A percentile compares a stretch with the other conserved stretches of the same genome.
These are phyloP conservation scores for Populus nigra DNA, from an alignment of 345 rosid genomes.

Conservation along the genomic window DNA sequence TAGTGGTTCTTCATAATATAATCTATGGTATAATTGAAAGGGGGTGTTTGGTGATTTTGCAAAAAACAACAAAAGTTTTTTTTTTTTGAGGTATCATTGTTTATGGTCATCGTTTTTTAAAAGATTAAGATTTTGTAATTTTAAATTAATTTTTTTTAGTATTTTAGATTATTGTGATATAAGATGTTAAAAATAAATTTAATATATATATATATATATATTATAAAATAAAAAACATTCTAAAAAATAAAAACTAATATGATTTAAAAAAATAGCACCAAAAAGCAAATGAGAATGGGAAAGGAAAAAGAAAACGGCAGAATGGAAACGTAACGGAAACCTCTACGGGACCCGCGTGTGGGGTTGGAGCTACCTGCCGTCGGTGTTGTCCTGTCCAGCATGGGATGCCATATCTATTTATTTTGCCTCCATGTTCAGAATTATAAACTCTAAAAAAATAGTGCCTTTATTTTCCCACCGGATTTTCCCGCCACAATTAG, in stretches of 20 bases:
- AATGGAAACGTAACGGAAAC: conserved; percentile 24
- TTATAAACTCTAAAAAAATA: neutral
- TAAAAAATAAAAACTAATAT: too few species aligned
- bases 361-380: conserved; percentile 28
- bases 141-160: too few species aligned
- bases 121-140: too few species aligned
- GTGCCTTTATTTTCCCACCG: conserved; percentile 24
- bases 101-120: too few species aligned
- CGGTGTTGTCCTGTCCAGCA: conserved; percentile 46
- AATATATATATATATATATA: too few species aligned
- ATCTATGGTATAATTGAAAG: too few species aligned
- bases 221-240: too few species aligned
- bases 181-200: too few species aligned
- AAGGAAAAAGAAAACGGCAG: neutral
- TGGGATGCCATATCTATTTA: neutral
- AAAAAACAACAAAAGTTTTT: neutral
- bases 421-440: neutral
- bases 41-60: neutral
- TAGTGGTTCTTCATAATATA: too few species aligned
- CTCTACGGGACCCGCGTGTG: conserved; percentile 25
- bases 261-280: too few species aligned
- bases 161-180: too few species aligned
- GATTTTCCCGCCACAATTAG: conserved; percentile 45
- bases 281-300: neutral
- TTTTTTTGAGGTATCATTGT: too few species aligned